Conservation (phyloP, 2,329 filamentous ascomycete genomes). For the Aureobasidium sp. region DNA sequence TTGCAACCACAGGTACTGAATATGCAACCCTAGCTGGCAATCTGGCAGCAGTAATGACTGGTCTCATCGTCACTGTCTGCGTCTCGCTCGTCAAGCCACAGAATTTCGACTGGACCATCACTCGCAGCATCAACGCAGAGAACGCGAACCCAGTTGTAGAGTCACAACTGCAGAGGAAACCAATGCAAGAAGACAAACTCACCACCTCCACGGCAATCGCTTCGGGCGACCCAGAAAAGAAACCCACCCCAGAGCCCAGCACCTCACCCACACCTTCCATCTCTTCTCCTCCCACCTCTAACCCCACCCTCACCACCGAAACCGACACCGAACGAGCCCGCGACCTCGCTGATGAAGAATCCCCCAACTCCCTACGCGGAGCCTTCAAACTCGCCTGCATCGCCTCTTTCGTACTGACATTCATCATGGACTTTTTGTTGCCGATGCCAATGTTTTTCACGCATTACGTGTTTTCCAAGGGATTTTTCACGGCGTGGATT, state of each 20-base stretch:
- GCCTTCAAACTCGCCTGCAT: conserved; percentile 35
- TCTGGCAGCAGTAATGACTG: conserved; percentile 29
- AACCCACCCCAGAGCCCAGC: conserved; percentile 14
- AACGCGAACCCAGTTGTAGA: conserved; percentile 17
- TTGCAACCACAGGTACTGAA: conserved; percentile 34
- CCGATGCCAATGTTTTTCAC: conserved; percentile 38
- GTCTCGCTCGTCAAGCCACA: conserved; percentile 34
- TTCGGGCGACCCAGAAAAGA: conserved; percentile 10
- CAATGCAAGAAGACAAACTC: conserved; percentile 33
- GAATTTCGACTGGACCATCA: conserved; percentile 36
- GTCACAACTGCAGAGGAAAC: conserved; percentile 13
- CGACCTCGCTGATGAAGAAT: conserved; percentile 26
- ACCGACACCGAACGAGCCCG: conserved; percentile 4
- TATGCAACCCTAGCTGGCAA: conserved; percentile 35
- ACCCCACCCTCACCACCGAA: background rate
- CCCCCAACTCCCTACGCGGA: conserved; percentile 28
- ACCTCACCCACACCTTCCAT: background rate
- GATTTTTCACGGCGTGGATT: conserved; percentile 36
- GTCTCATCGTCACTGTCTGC: conserved; percentile 22
- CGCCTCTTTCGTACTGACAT: conserved; percentile 31
- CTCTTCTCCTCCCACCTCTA: background rate
- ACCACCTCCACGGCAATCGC: background rate
- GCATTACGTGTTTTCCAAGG: conserved; percentile 35
- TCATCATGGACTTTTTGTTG: conserved; percentile 34
- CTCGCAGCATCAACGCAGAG: conserved; percentile 32